phyloP scores from a whole-genome alignment of 2,329 filamentous ascomycete genomes.

The Calonectria montana region DNA sequence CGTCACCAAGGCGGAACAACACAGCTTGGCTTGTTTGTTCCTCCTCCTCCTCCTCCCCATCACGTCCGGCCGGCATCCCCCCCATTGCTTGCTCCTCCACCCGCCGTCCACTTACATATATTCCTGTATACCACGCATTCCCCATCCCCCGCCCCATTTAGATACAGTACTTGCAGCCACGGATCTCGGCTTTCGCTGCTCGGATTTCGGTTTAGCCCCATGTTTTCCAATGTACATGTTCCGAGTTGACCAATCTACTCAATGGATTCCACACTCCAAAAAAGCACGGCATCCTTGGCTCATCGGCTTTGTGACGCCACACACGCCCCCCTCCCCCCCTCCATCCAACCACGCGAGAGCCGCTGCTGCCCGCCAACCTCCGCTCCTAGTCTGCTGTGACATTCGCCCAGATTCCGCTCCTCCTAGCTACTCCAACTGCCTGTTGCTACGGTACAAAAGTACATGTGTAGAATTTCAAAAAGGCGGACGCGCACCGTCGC shows the following conservation, averaged over 20 bases:
- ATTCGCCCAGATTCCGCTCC: not conserved
- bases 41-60: not conserved
- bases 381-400: not conserved
- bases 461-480: not conserved
- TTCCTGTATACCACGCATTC: not conserved
- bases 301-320: not conserved
- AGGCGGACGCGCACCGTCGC: not conserved
- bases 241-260: slow-evolving; percentile 1
- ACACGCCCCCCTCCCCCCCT: slow-evolving; percentile 15
- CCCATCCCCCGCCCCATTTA: not conserved
- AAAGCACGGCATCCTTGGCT: not conserved
- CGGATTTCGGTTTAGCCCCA: not conserved
- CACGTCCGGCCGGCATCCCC: not conserved
- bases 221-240: not conserved
- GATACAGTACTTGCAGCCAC: not conserved
- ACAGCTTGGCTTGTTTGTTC: not conserved
- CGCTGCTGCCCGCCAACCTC: slow-evolving; percentile 15
- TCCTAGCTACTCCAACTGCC: not conserved
- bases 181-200: not conserved
- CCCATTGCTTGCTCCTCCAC: not conserved
- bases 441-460: not conserved
- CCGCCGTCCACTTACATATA: not conserved
- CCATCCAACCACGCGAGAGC: slow-evolving; percentile 16
- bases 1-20: not conserved
- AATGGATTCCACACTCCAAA: not conserved